These are phyloP conservation scores for Colletotrichum paranaense DNA, from an alignment of 2,329 filamentous ascomycete species.

Conservation along the genomic window DNA sequence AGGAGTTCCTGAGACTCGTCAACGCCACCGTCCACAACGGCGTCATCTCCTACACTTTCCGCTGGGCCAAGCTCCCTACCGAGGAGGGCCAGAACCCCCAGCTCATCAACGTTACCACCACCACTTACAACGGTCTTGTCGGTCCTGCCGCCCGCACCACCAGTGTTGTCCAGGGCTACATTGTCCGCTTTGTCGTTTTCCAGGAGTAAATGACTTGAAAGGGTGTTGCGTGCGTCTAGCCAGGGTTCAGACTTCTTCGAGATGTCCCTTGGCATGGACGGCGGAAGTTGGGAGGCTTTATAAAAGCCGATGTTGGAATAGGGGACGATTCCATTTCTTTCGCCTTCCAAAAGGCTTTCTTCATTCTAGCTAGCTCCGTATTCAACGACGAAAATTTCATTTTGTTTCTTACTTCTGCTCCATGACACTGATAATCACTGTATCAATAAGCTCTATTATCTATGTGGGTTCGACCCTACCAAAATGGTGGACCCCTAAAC, in stretches of 20 bases:
- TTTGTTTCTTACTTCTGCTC: not conserved
- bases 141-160: not conserved
- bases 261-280: not conserved
- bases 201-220: not conserved
- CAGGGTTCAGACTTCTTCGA: not conserved
- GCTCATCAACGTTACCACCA: not conserved
- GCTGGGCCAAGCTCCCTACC: not conserved
- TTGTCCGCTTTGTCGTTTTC: not conserved
- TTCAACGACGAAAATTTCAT: not conserved
- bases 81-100: conserved; percentile 1
- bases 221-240: not conserved
- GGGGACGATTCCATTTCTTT: not conserved
- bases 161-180: not conserved
- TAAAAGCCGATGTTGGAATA: not conserved
- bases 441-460: not conserved
- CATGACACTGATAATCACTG: not conserved
- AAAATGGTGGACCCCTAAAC: not conserved
- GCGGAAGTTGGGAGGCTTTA: not conserved
- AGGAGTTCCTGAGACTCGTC: not conserved
- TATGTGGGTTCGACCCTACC: not conserved
- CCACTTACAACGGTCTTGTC: not conserved
- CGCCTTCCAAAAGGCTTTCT: not conserved
- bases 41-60: not conserved
- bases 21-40: not conserved
- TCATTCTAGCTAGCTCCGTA: not conserved